A percentile compares a stretch with the other conserved stretches of the same genome.
Conservation (phyloP, 75 land plant species). For the Azolla pinnata region DNA sequence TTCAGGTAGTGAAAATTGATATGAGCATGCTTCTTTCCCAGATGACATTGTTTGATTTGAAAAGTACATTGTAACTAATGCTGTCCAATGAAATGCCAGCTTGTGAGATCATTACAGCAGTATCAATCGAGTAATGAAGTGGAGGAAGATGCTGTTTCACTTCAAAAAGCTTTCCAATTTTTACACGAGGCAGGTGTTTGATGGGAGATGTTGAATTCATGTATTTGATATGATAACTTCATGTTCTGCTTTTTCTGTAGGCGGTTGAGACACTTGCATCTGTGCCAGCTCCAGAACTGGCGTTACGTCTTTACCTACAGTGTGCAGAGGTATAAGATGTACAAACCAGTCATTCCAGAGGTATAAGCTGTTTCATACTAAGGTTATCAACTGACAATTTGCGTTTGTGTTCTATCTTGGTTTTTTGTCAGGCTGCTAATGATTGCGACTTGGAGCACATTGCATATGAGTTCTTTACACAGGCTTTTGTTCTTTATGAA, state of each 20-base stretch:
- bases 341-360: no score
- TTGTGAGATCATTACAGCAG: slow-evolving; percentile 58
- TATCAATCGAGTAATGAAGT: slow-evolving; percentile 45
- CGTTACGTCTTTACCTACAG: slow-evolving; percentile 77
- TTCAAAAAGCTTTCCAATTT: slow-evolving; percentile 84
- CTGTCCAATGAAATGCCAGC: slow-evolving; percentile 22
- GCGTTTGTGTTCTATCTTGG: background rate
- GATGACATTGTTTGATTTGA: background rate
- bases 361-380: no score
- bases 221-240: no score
- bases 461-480: slow-evolving; percentile 94
- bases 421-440: slow-evolving; percentile 73
- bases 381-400: no score
- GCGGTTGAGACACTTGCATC: slow-evolving; percentile 63
- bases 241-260: slow-evolving; percentile 38
- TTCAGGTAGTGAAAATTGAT: slow-evolving; percentile 57
- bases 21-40: background rate
- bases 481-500: slow-evolving; percentile 87
- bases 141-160: slow-evolving; percentile 63
- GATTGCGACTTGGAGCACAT: slow-evolving; percentile 86
- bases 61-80: background rate
- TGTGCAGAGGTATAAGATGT: slow-evolving; percentile 95
- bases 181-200: slow-evolving; percentile 68
- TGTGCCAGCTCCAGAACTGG: slow-evolving; percentile 86
- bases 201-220: no score